Evolutionary conservation across 2,329 filamentous ascomycete genomes (phyloP).

Genomic region (Xylaria sp.): DNA sequence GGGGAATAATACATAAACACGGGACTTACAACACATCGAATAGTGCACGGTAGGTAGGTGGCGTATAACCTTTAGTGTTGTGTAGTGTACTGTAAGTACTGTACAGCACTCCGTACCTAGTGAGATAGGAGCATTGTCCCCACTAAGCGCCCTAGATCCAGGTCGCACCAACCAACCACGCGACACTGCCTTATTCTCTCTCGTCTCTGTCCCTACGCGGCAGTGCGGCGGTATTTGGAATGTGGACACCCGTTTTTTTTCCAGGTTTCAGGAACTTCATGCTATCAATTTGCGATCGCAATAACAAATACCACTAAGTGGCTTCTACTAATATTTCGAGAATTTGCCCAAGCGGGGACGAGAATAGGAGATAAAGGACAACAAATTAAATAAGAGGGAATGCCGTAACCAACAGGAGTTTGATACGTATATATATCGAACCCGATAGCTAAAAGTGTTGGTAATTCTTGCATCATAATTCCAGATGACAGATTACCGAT

Average conservation of each 20-base stretch:
- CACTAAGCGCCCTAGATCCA: background rate
- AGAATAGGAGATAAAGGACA: background rate
- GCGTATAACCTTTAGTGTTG: too few relatives aligned
- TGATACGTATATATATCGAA: background rate
- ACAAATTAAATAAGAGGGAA: background rate
- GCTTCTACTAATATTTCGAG: background rate
- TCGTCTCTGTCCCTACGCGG: background rate
- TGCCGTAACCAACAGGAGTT: background rate
- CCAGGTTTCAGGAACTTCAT: constrained; percentile 13
- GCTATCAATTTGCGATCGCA: constrained; percentile 23
- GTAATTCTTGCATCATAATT: constrained; percentile 10
- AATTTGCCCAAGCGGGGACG: constrained; percentile 8
- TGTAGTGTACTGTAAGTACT: background rate
- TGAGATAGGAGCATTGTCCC: background rate
- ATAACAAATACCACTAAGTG: constrained; percentile 28
- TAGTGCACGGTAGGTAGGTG: too few relatives aligned
- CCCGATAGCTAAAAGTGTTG: background rate
- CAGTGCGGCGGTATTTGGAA: constrained; percentile 35
- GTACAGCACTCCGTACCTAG: background rate
- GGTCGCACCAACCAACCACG: background rate
- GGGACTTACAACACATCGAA: background rate
- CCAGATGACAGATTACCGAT: background rate
- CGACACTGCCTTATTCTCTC: background rate
- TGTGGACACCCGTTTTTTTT: constrained; percentile 22
- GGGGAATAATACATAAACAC: background rate